A percentile compares a stretch with the other conserved stretches of the same genome.
Evolutionary conservation across 2,329 filamentous ascomycete species (phyloP).

Genomic region (Xylaria sp.): DNA sequence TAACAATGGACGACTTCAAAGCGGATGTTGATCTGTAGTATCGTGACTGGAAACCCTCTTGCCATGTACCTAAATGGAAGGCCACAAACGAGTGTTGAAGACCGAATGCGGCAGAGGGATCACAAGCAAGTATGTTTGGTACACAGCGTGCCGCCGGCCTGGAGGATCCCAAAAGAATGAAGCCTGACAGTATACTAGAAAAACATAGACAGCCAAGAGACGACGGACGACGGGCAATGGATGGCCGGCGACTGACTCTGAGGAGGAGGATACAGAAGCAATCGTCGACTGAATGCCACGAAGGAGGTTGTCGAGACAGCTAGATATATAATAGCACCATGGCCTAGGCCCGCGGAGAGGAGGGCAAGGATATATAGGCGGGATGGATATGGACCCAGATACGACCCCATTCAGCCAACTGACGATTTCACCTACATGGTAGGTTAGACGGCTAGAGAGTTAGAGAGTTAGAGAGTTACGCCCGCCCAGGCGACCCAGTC

Average conservation of each 20-base stretch:
- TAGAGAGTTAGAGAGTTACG: slow-evolving; percentile 32
- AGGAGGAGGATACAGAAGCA: slow-evolving; percentile 45
- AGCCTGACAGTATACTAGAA: slow-evolving; percentile 51
- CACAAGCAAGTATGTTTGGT: slow-evolving; percentile 47
- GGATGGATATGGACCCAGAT: slow-evolving; percentile 42
- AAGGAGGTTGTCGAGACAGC: slow-evolving; percentile 36
- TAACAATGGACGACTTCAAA: slow-evolving; percentile 5
- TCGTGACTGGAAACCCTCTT: slow-evolving; percentile 19
- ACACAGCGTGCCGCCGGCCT: slow-evolving; percentile 46
- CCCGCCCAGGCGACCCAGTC: slow-evolving; percentile 12
- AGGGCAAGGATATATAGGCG: slow-evolving; percentile 61
- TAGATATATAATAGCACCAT: slow-evolving; percentile 36
- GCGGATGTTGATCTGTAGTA: slow-evolving; percentile 18
- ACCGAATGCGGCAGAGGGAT: slow-evolving; percentile 30
- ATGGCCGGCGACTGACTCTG: slow-evolving; percentile 32
- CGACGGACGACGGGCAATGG: slow-evolving; percentile 45
- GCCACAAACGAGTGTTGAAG: slow-evolving; percentile 27
- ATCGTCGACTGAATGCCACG: slow-evolving; percentile 31
- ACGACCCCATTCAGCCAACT: slow-evolving; percentile 46
- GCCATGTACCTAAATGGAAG: slow-evolving; percentile 18
- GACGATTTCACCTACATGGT: slow-evolving; percentile 41
- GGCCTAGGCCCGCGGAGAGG: slow-evolving; percentile 51
- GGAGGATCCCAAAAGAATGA: slow-evolving; percentile 53
- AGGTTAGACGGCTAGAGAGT: not conserved
- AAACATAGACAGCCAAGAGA: slow-evolving; percentile 50